phyloP scores from a whole-genome alignment of 1,284 basidiomycete genomes.

The Macrocystidia cucumis region DNA sequence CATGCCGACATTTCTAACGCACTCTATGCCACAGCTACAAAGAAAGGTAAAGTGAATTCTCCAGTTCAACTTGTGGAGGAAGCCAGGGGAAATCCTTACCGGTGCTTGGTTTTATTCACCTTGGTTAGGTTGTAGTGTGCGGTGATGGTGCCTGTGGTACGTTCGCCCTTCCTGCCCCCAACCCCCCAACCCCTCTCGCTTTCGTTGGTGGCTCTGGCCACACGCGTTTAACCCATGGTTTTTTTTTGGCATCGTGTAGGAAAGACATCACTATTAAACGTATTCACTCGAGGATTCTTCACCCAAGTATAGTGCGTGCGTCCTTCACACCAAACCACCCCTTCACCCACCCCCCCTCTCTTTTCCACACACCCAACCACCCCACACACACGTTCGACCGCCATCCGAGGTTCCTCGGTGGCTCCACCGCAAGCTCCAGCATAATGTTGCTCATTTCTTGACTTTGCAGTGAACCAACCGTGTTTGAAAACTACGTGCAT shows the following conservation, averaged over 20 bases:
- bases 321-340: too few species aligned
- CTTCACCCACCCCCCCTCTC: too few species aligned
- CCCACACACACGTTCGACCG: too few species aligned
- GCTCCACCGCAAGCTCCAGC: neutral
- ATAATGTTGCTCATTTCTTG: conserved; percentile 1
- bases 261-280: conserved; percentile 79
- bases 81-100: conserved; percentile 6
- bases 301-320: conserved; percentile 76
- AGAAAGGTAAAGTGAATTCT: conserved; percentile 25
- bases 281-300: conserved; percentile 83
- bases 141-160: conserved; percentile 91
- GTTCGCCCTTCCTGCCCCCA: conserved; percentile 12
- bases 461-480: conserved; percentile 71
- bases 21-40: conserved; percentile 25
- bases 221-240: too few species aligned
- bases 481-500: conserved; percentile 92
- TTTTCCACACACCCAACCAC: too few species aligned
- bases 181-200: too few species aligned
- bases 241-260: too few species aligned
- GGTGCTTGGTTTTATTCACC: conserved; percentile 5
- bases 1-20: conserved; percentile 2
- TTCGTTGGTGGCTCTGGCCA: too few species aligned
- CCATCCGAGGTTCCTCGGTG: neutral
- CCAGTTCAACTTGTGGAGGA: too few species aligned
- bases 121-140: conserved; percentile 55